phyloP scores from a whole-genome alignment of 2,329 filamentous ascomycete genomes.

The Diaporthe vaccinii region DNA sequence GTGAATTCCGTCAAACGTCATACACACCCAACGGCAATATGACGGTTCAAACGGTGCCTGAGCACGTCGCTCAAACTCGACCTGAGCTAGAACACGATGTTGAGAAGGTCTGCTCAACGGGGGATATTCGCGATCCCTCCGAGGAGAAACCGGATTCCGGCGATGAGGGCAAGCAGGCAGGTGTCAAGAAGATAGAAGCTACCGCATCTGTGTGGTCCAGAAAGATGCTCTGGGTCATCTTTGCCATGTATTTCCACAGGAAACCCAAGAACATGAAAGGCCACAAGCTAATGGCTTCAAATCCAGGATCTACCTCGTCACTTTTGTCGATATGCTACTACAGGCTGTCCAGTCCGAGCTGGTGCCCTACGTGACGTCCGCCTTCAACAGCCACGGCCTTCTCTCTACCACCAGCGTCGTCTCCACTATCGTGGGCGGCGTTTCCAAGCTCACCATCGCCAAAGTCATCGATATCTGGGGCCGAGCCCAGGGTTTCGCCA shows the following conservation, averaged over 20 bases:
- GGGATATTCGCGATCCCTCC: neutral
- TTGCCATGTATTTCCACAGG: neutral
- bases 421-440: constrained; percentile 67
- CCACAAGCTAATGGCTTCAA: neutral
- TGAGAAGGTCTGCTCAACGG: neutral
- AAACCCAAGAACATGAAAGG: neutral
- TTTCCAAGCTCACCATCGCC: constrained; percentile 75
- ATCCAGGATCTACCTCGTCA: constrained; percentile 12
- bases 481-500: constrained; percentile 71
- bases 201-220: neutral
- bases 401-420: constrained; percentile 67
- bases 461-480: constrained; percentile 78
- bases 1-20: neutral
- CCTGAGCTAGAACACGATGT: neutral
- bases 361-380: constrained; percentile 63
- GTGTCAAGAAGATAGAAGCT: constrained; percentile 4
- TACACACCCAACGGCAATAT: neutral
- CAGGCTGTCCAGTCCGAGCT: constrained; percentile 44
- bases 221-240: constrained; percentile 5
- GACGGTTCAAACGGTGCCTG: neutral
- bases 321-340: neutral
- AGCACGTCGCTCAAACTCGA: neutral
- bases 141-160: neutral
- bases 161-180: constrained; percentile 5
- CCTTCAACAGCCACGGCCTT: constrained; percentile 65